phyloP scores from a whole-genome alignment of 805 yeast genomes.

The Candida manassasensis region DNA sequence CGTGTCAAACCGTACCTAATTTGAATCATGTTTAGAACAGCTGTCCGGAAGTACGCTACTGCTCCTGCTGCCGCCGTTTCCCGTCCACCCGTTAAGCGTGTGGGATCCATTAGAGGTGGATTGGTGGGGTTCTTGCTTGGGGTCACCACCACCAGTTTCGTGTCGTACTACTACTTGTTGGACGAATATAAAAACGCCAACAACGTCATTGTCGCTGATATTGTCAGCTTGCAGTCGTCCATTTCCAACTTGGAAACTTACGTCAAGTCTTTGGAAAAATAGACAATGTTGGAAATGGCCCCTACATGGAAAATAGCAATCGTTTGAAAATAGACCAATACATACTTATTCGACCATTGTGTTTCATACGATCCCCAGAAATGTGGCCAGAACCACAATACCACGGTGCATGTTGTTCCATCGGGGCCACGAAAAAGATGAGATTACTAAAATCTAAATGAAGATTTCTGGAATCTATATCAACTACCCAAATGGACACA shows the following conservation, averaged over 20 bases:
- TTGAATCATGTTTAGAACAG: slow-evolving; percentile 5
- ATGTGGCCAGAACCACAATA: too few relatives aligned
- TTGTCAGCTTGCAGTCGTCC: slow-evolving; percentile 63
- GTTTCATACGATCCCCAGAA: too few relatives aligned
- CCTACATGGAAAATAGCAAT: too few relatives aligned
- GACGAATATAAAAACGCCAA: slow-evolving; percentile 76
- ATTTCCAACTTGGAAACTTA: slow-evolving; percentile 65
- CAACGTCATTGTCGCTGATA: slow-evolving; percentile 69
- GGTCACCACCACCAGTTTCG: slow-evolving; percentile 66
- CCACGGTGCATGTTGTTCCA: too few relatives aligned
- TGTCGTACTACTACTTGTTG: slow-evolving; percentile 70
- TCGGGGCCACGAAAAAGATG: too few relatives aligned
- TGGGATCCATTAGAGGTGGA: slow-evolving; percentile 44
- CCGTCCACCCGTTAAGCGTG: slow-evolving; percentile 7
- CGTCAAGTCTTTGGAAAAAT: slow-evolving; percentile 55
- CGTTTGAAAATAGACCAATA: too few relatives aligned
- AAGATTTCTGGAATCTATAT: too few relatives aligned
- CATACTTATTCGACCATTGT: too few relatives aligned
- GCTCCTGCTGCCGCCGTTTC: slow-evolving; percentile 2
- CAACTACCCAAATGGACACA: too few relatives aligned
- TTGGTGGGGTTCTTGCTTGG: slow-evolving; percentile 78
- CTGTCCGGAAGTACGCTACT: slow-evolving; percentile 2
- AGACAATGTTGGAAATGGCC: too few relatives aligned
- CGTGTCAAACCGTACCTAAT: too few relatives aligned
- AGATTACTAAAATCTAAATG: too few relatives aligned